A percentile compares a stretch with the other conserved stretches of the same genome.
Conservation (phyloP, 2,329 filamentous ascomycete species). For the Gaeumannomyces sp. region DNA sequence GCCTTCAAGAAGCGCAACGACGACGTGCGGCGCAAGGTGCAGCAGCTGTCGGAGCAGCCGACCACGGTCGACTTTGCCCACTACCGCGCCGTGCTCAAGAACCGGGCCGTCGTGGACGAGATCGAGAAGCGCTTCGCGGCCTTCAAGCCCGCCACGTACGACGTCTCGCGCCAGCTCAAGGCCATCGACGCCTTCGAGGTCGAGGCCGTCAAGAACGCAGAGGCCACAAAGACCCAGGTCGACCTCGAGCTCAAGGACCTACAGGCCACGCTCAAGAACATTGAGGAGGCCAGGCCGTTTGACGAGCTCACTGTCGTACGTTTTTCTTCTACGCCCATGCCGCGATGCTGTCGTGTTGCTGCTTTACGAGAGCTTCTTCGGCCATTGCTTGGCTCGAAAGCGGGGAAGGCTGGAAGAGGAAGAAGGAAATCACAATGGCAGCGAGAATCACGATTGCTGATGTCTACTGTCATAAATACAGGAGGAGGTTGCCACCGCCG, state of each 20-base stretch:
- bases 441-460: constrained; percentile 20
- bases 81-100: constrained; percentile 91
- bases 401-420: not conserved
- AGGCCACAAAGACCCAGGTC: constrained; percentile 94
- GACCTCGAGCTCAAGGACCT: constrained; percentile 92
- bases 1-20: constrained; percentile 99
- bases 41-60: constrained; percentile 74
- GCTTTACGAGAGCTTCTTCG: not conserved
- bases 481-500: constrained; percentile 92
- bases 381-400: not conserved
- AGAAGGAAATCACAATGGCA: constrained; percentile 13
- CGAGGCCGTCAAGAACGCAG: constrained; percentile 92
- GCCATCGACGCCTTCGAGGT: constrained; percentile 97
- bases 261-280: constrained; percentile 92
- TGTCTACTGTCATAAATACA: constrained; percentile 30
- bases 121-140: constrained; percentile 91
- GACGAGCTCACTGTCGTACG: constrained; percentile 95
- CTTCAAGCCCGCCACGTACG: constrained; percentile 92
- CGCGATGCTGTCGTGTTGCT: not conserved
- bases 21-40: constrained; percentile 90
- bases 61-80: constrained; percentile 86
- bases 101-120: constrained; percentile 90
- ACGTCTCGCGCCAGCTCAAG: constrained; percentile 90
- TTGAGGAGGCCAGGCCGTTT: constrained; percentile 90
- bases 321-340: no score